Conservation (phyloP, 2,329 filamentous ascomycete genomes). For the Periglandula ipomoeae region DNA sequence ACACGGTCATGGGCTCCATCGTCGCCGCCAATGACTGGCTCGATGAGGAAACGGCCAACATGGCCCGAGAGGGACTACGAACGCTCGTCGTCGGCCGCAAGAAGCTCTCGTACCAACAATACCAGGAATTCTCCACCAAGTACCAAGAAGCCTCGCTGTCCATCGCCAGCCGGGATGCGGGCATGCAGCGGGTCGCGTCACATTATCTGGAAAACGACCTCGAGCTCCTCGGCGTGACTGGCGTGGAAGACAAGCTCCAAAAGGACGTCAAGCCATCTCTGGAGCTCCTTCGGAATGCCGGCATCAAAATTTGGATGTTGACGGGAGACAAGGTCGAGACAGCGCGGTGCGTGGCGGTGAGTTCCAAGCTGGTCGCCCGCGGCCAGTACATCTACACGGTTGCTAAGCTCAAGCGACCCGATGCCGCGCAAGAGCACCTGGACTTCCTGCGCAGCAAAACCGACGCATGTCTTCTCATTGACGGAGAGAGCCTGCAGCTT, state of each 20-base stretch:
- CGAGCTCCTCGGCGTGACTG: slow-evolving; percentile 92
- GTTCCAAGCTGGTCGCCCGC: slow-evolving; percentile 83
- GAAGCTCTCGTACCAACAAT: slow-evolving; percentile 67
- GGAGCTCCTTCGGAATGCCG: slow-evolving; percentile 89
- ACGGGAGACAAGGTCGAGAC: slow-evolving; percentile 99
- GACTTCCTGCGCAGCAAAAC: slow-evolving; percentile 83
- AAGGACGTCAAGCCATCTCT: slow-evolving; percentile 91
- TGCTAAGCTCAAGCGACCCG: slow-evolving; percentile 72
- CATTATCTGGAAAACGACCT: slow-evolving; percentile 79
- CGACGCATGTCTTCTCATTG: slow-evolving; percentile 81
- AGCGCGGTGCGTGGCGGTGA: slow-evolving; percentile 89
- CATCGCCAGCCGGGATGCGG: slow-evolving; percentile 68
- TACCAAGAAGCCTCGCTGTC: slow-evolving; percentile 75
- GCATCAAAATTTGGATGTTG: slow-evolving; percentile 99
- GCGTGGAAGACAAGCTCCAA: slow-evolving; percentile 95
- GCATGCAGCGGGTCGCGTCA: slow-evolving; percentile 71
- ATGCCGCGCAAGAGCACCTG: slow-evolving; percentile 77
- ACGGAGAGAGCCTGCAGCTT: slow-evolving; percentile 80
- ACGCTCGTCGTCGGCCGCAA: slow-evolving; percentile 95
- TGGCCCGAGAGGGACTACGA: slow-evolving; percentile 91
- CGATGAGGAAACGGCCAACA: slow-evolving; percentile 98
- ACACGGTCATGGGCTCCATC: slow-evolving; percentile 96
- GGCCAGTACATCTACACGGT: slow-evolving; percentile 96
- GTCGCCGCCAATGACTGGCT: slow-evolving; percentile 97
- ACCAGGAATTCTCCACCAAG: slow-evolving; percentile 65